These are phyloP conservation scores for Xylariaceae sp. DNA, from an alignment of 2,329 filamentous ascomycete species.

Conservation along the genomic window DNA sequence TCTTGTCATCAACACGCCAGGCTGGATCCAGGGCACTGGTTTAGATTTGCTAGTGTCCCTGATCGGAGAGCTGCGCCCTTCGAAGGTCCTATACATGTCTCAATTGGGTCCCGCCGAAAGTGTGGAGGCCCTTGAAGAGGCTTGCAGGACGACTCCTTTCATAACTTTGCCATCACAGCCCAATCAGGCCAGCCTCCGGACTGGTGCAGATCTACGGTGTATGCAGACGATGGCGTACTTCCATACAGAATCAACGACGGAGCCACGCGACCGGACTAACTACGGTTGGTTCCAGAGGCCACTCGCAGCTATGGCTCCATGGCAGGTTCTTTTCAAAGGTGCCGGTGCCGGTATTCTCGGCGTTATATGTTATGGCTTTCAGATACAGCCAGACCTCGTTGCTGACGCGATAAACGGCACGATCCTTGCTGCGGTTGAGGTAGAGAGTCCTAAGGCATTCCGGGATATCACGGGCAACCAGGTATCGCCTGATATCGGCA, in stretches of 20 bases:
- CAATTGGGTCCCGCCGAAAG: constrained; percentile 55
- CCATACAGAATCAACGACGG: constrained; percentile 41
- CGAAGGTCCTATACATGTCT: constrained; percentile 64
- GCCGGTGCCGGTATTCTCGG: constrained; percentile 52
- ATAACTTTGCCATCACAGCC: constrained; percentile 54
- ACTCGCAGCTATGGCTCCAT: constrained; percentile 53
- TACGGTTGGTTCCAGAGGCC: constrained; percentile 49
- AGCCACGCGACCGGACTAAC: constrained; percentile 16
- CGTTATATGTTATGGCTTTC: constrained; percentile 62
- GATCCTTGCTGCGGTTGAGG: constrained; percentile 60
- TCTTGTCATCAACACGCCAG: constrained; percentile 67
- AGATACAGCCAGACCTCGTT: constrained; percentile 53
- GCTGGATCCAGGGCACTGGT: constrained; percentile 68
- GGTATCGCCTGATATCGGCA: constrained; percentile 12
- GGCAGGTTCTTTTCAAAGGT: constrained; percentile 56
- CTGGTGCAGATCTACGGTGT: constrained; percentile 59
- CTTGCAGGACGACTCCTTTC: constrained; percentile 40
- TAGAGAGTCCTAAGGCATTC: constrained; percentile 52
- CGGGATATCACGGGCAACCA: constrained; percentile 19
- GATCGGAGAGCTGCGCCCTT: constrained; percentile 48
- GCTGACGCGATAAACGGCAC: constrained; percentile 64
- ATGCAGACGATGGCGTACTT: constrained; percentile 83
- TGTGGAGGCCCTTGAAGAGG: constrained; percentile 47
- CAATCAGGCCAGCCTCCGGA: constrained; percentile 51
- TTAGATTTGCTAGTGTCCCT: constrained; percentile 59